phyloP scores from a whole-genome alignment of 2,329 filamentous ascomycete species.

The Colletotrichum salicis region DNA sequence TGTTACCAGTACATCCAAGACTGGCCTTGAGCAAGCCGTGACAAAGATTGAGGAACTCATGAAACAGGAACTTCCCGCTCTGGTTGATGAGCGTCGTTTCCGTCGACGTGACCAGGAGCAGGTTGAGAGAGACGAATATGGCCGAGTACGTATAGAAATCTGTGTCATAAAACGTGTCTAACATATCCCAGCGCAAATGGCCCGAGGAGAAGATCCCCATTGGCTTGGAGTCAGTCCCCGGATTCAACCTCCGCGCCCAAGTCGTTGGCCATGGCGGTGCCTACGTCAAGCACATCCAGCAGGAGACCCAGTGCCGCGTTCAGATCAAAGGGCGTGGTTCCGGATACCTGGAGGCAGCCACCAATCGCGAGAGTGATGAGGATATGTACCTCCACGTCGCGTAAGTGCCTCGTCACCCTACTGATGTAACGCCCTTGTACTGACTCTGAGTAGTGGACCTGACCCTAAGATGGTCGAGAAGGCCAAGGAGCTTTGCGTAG shows the following conservation, averaged over 20 bases:
- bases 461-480: conserved; percentile 86
- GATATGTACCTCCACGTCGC: conserved; percentile 97
- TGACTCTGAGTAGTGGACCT: conserved; percentile 73
- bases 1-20: conserved; percentile 90
- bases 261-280: conserved; percentile 94
- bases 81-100: conserved; percentile 95
- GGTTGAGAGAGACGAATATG: conserved; percentile 90
- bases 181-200: conserved; percentile 86
- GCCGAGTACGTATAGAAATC: conserved; percentile 72
- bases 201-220: conserved; percentile 96
- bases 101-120: conserved; percentile 82
- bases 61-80: conserved; percentile 92
- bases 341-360: conserved; percentile 89
- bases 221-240: conserved; percentile 87
- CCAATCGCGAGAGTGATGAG: conserved; percentile 92
- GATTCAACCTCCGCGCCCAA: conserved; percentile 95
- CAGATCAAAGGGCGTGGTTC: conserved; percentile 98
- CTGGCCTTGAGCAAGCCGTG: conserved; percentile 90
- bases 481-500: conserved; percentile 89
- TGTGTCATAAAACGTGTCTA: conserved; percentile 12
- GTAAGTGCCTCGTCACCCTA: conserved; percentile 62
- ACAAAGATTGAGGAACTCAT: conserved; percentile 93
- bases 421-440: conserved; percentile 23
- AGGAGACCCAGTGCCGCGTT: conserved; percentile 93
- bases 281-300: conserved; percentile 98